Conservation (phyloP, 371 early-diverging fungal genomes). For the Paramicrosporidium saccamoebae region DNA sequence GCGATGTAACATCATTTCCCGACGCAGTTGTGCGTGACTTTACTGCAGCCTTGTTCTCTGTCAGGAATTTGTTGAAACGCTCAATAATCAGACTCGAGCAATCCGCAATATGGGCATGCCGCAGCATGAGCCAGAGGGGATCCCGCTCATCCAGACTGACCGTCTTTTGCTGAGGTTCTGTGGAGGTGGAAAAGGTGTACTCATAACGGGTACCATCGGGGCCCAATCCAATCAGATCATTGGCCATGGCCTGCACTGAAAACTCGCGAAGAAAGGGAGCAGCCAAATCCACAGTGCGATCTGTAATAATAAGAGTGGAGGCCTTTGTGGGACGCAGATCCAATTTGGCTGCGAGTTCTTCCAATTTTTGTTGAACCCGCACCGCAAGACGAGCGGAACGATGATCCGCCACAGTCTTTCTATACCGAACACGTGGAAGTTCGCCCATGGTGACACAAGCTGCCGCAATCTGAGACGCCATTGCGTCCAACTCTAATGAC, state of each 20-base stretch:
- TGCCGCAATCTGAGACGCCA: slow-evolving; percentile 15
- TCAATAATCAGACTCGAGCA: slow-evolving; percentile 37
- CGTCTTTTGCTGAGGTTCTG: slow-evolving; percentile 14
- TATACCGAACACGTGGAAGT: slow-evolving; percentile 49
- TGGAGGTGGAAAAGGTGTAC: slow-evolving; percentile 2
- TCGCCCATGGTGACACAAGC: slow-evolving; percentile 42
- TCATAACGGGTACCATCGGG: too few relatives aligned
- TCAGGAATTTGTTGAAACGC: slow-evolving; percentile 38
- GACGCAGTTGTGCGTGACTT: slow-evolving; percentile 5
- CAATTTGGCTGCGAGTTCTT: slow-evolving; percentile 8
- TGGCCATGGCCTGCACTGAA: slow-evolving; percentile 70
- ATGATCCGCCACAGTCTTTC: slow-evolving; percentile 19
- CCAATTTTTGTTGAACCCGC: slow-evolving; percentile 27
- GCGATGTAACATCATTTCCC: slow-evolving; percentile 7
- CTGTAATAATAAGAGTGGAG: slow-evolving; percentile 26
- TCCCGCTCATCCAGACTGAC: slow-evolving; percentile 29
- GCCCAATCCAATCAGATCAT: slow-evolving; percentile 25
- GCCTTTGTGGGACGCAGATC: slow-evolving; percentile 4
- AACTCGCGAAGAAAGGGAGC: slow-evolving; percentile 72
- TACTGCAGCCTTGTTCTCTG: slow-evolving; percentile 18
- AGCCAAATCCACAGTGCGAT: slow-evolving; percentile 50
- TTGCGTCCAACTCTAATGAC: slow-evolving; percentile 13
- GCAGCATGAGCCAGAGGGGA: slow-evolving; percentile 30
- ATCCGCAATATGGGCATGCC: slow-evolving; percentile 76
- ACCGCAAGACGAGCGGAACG: slow-evolving; percentile 19